Percentiles rank a stretch among this genome's conserved stretches.
Conservation (phyloP, 257 asterid genomes). For the Solanum lycopersicoides region DNA sequence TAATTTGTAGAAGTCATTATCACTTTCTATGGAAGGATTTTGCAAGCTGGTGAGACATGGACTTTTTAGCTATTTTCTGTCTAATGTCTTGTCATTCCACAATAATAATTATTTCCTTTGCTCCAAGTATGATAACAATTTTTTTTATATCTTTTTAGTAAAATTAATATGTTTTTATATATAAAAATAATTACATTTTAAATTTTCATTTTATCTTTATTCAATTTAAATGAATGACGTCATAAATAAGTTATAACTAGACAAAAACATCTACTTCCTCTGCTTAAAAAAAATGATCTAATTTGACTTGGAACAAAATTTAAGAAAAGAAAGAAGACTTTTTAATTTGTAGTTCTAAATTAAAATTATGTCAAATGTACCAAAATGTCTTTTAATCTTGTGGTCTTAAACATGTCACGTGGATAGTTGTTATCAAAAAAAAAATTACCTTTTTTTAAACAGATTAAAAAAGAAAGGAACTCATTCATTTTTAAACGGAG, state of each 20-base stretch:
- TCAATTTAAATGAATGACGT: not conserved
- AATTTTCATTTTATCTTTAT: not conserved
- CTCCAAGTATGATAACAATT: too few relatives aligned
- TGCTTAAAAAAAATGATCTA: too few relatives aligned
- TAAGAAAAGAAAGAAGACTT: too few relatives aligned
- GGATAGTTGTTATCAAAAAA: too few relatives aligned
- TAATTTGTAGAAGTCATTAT: not conserved
- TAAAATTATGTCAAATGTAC: too few relatives aligned
- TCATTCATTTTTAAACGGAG: too few relatives aligned
- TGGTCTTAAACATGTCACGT: too few relatives aligned
- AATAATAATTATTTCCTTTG: not conserved
- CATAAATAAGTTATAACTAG: not conserved
- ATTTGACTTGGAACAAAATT: too few relatives aligned
- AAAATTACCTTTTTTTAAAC: too few relatives aligned
- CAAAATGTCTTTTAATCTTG: too few relatives aligned
- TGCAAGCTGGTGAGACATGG: not conserved
- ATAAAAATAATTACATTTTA: not conserved
- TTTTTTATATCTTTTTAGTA: not conserved
- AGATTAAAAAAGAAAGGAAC: too few relatives aligned
- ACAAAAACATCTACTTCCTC: not conserved
- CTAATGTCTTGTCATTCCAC: not conserved
- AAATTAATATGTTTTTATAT: not conserved
- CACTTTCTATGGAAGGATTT: not conserved
- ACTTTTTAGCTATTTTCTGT: not conserved
- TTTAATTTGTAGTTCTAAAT: rapidly evolving